Evolutionary conservation across 139 green algal genomes (phyloP).

Genomic region (Ettlia oleoabundans): DNA sequence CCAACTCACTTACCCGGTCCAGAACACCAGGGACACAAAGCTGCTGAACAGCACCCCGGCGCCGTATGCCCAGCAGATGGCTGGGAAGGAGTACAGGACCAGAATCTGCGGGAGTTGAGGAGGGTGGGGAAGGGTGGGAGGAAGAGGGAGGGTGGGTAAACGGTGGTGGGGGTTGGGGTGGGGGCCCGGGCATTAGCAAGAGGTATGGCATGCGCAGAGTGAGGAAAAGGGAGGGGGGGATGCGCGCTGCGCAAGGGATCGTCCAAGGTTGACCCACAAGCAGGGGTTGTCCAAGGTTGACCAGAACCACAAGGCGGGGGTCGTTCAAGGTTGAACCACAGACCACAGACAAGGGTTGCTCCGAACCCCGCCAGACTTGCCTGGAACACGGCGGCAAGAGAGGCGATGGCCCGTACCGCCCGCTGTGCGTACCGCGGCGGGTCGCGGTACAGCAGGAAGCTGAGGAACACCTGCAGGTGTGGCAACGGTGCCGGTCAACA

Average conservation of each 20-base stretch:
- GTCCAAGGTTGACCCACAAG: too few species aligned
- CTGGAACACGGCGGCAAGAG: constrained; percentile 67
- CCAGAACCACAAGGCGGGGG: not conserved
- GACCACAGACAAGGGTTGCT: not conserved
- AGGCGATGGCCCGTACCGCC: constrained; percentile 58
- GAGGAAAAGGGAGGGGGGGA: not conserved
- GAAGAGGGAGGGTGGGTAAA: not conserved
- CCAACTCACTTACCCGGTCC: not conserved
- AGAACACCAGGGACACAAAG: constrained; percentile 53
- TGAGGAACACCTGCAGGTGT: constrained; percentile 57
- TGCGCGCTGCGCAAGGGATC: too few species aligned
- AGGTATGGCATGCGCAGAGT: too few species aligned
- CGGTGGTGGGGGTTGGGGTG: not conserved
- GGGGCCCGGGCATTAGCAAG: too few species aligned
- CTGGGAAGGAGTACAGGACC: constrained; percentile 33
- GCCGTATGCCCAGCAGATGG: constrained; percentile 87
- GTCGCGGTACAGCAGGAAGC: constrained; percentile 77
- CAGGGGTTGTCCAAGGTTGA: not conserved
- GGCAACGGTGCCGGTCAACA: too few species aligned
- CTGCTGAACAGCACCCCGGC: constrained; percentile 79
- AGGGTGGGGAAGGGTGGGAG: not conserved
- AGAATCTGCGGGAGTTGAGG: constrained; percentile 18
- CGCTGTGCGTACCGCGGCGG: constrained; percentile 30
- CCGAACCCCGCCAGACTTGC: not conserved
- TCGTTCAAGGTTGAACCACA: not conserved